phyloP scores from a whole-genome alignment of 73 alveolate species.

The Tetrahymena malaccensis region DNA sequence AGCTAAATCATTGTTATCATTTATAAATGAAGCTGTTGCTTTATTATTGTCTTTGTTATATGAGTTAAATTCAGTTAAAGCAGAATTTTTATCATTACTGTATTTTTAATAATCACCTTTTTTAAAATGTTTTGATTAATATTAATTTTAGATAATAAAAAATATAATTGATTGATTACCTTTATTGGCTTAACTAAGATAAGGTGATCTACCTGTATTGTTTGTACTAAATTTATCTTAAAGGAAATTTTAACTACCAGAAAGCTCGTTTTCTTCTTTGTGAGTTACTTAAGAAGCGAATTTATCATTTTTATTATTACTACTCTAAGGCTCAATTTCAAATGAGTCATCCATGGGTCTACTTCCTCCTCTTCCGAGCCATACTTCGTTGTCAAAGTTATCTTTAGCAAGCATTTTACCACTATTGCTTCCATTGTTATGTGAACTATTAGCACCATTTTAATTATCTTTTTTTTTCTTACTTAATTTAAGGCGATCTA shows the following conservation, averaged over 20 bases:
- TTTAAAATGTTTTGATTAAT: neutral
- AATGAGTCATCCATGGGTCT: neutral
- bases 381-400: neutral
- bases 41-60: neutral
- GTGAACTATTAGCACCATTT: neutral
- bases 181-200: neutral
- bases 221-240: neutral
- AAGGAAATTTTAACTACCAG: neutral
- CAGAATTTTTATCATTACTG: neutral
- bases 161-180: neutral
- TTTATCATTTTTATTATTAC: neutral
- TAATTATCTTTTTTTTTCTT: neutral
- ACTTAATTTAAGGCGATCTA: neutral
- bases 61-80: neutral
- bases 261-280: neutral
- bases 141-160: too few species aligned
- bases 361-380: neutral
- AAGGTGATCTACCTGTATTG: neutral
- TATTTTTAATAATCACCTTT: neutral
- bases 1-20: neutral
- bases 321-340: neutral
- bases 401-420: neutral
- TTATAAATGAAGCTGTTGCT: neutral
- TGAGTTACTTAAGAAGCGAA: neutral
- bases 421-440: neutral